A percentile compares a stretch with the other conserved stretches of the same genome.
Conservation (phyloP, 768 basidiomycete species). For the Chalciporus pseudorubinellus region DNA sequence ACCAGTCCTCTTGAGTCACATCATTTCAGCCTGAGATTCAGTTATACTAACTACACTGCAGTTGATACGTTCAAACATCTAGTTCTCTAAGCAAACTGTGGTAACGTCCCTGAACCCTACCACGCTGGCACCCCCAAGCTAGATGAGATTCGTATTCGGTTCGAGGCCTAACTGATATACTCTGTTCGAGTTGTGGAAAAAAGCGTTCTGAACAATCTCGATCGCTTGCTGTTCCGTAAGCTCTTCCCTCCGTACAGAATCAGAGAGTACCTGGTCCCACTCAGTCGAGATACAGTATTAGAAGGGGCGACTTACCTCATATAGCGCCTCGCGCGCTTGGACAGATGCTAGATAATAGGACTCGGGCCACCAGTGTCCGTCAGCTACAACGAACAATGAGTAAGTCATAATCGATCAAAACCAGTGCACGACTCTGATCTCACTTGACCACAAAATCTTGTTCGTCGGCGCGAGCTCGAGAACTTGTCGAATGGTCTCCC, state of each 20-base stretch:
- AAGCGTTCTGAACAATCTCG: slow-evolving; percentile 47
- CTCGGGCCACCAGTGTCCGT: slow-evolving; percentile 63
- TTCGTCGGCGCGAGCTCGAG: slow-evolving; percentile 73
- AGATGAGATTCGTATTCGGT: slow-evolving; percentile 22
- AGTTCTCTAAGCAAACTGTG: no score
- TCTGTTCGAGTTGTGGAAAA: slow-evolving; percentile 67
- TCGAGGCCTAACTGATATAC: slow-evolving; percentile 57
- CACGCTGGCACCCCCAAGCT: no score
- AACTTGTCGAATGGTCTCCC: slow-evolving; percentile 54
- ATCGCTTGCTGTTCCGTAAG: slow-evolving; percentile 56
- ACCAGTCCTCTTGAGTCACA: no score
- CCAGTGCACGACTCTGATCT: slow-evolving; percentile 15
- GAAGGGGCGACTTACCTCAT: slow-evolving; percentile 40
- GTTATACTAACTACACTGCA: no score
- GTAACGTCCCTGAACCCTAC: no score
- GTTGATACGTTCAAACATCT: no score
- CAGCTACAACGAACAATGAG: slow-evolving; percentile 5
- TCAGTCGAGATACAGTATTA: slow-evolving; percentile 41
- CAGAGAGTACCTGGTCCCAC: slow-evolving; percentile 64
- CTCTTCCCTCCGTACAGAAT: slow-evolving; percentile 46
- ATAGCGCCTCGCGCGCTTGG: slow-evolving; percentile 64
- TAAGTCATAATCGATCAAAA: background rate
- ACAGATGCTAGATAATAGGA: slow-evolving; percentile 64
- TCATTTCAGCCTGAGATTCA: no score
- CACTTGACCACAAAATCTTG: slow-evolving; percentile 82